Evolutionary conservation across 2,329 filamentous ascomycete genomes (phyloP).

Genomic region (Grosmannia penicillata): DNA sequence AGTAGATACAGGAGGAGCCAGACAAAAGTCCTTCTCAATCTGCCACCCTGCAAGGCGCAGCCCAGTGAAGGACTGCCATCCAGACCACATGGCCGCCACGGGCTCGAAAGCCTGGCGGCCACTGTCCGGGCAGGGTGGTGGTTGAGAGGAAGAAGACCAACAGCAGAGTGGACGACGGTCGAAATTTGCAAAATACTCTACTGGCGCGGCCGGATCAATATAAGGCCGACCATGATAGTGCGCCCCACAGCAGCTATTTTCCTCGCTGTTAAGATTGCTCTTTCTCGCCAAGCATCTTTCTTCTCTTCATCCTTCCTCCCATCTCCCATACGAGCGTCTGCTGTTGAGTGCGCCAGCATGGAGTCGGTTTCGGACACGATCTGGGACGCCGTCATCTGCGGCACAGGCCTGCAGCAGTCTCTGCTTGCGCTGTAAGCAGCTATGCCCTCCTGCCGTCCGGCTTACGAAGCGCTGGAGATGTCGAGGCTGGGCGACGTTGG

Average conservation of each 20-base stretch:
- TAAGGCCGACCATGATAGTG: neutral
- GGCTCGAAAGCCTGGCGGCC: constrained; percentile 14
- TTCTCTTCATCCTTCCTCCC: neutral
- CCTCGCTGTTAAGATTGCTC: too few species aligned
- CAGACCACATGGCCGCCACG: constrained; percentile 11
- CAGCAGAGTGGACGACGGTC: neutral
- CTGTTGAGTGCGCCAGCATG: too few species aligned
- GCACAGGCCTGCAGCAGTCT: constrained; percentile 65
- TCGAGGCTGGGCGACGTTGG: too few species aligned
- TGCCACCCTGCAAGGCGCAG: constrained; percentile 42
- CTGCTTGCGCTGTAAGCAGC: constrained; percentile 39
- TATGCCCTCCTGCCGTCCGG: constrained; percentile 5
- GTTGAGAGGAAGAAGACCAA: constrained; percentile 18
- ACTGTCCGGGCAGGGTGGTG: constrained; percentile 22
- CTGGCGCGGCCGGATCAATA: constrained; percentile 3
- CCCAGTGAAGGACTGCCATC: constrained; percentile 36
- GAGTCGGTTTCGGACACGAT: constrained; percentile 58
- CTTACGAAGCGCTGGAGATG: too few species aligned
- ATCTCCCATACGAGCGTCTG: too few species aligned
- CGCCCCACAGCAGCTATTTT: too few species aligned
- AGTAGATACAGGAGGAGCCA: constrained; percentile 67
- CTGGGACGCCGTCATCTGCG: constrained; percentile 70
- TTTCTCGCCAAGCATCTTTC: neutral
- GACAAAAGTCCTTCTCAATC: constrained; percentile 27
- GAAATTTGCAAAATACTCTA: neutral